Evolutionary conservation across 2,329 filamentous ascomycete species (phyloP).

Genomic region (Venturiaceae sp.): DNA sequence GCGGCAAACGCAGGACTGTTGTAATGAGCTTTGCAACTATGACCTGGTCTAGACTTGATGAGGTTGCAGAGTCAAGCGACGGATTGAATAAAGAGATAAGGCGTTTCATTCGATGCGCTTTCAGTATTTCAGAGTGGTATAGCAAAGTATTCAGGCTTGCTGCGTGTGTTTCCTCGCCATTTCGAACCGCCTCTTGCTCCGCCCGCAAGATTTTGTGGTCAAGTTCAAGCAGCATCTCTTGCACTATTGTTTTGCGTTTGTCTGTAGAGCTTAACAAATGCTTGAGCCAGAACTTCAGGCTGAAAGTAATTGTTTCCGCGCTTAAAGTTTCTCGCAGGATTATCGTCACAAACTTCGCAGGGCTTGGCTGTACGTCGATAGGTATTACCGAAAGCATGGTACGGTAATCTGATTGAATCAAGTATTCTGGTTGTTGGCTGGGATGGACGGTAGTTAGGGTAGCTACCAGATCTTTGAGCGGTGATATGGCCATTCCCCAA

Average conservation of each 20-base stretch:
- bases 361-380: not conserved
- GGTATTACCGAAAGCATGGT: slow-evolving; percentile 20
- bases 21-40: not conserved
- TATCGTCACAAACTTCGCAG: not conserved
- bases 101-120: not conserved
- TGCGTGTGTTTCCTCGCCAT: not conserved
- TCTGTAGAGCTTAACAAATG: not conserved
- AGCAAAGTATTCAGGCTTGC: not conserved
- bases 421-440: slow-evolving; percentile 48
- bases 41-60: not conserved
- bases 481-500: slow-evolving; percentile 42
- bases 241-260: not conserved
- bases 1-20: not conserved
- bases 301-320: not conserved
- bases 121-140: not conserved
- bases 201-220: not conserved
- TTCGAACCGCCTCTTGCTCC: not conserved
- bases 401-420: slow-evolving; percentile 36
- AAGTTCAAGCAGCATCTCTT: not conserved
- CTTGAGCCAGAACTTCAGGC: not conserved
- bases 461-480: slow-evolving; percentile 37
- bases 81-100: not conserved
- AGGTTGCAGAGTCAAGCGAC: not conserved
- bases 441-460: slow-evolving; percentile 44
- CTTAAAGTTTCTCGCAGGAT: slow-evolving; percentile 11